Conservation (phyloP, 306 rosid genomes). For the Gleditsia sinensis region DNA sequence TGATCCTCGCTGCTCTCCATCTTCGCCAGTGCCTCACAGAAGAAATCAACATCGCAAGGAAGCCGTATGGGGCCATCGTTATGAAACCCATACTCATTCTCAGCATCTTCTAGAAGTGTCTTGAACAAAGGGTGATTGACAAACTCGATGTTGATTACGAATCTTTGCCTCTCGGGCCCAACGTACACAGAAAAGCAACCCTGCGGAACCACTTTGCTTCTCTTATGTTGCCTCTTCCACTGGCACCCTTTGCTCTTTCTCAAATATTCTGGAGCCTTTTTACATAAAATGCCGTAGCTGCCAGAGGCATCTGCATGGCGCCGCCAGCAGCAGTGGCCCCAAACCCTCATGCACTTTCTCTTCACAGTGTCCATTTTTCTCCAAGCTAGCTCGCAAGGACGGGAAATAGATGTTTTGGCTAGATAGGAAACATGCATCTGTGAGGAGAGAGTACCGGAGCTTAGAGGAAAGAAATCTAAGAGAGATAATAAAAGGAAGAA, state of each 20-base stretch:
- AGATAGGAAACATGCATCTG: neutral
- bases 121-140: conserved; percentile 64
- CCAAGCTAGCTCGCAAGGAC: neutral
- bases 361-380: conserved; percentile 33
- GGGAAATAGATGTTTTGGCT: neutral
- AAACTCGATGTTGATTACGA: conserved; percentile 48
- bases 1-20: neutral
- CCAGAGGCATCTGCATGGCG: neutral
- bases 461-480: neutral
- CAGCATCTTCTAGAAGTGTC: conserved; percentile 64
- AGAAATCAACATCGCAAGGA: conserved; percentile 66
- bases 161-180: conserved; percentile 57
- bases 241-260: too few species aligned
- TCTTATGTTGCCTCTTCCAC: too few species aligned
- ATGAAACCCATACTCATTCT: conserved; percentile 58
- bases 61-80: conserved; percentile 71
- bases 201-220: conserved; percentile 29
- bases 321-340: conserved; percentile 7
- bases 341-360: conserved; percentile 36
- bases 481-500: neutral
- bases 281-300: neutral
- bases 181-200: conserved; percentile 70
- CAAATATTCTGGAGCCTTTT: too few species aligned
- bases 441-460: neutral
- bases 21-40: conserved; percentile 46